Conservation (phyloP, 208 protist genomes). For the Wallacemonas sp. region DNA sequence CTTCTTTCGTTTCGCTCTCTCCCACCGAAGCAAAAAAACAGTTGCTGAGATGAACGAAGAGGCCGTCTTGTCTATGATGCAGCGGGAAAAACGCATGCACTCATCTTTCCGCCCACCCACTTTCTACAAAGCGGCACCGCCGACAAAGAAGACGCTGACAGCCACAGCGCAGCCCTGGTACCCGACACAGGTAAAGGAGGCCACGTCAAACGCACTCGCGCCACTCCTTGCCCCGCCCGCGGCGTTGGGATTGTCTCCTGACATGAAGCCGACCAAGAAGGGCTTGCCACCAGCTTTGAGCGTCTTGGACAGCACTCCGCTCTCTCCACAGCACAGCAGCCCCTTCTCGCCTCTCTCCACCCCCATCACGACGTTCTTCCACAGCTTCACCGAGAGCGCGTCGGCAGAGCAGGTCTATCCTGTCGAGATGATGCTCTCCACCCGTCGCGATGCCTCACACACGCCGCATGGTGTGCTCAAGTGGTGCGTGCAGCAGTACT, state of each 20-base stretch:
- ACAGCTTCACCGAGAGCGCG: slow-evolving; percentile 66
- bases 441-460: slow-evolving; percentile 77
- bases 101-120: slow-evolving; percentile 72
- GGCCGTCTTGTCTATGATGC: slow-evolving; percentile 44
- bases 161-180: slow-evolving; percentile 59
- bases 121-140: slow-evolving; percentile 34
- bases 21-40: not conserved
- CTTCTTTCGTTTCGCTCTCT: slow-evolving; percentile 13
- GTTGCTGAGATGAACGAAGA: slow-evolving; percentile 6
- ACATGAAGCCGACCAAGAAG: slow-evolving; percentile 27
- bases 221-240: slow-evolving; percentile 47
- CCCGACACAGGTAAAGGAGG: slow-evolving; percentile 23
- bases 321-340: slow-evolving; percentile 28
- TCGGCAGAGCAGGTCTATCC: slow-evolving; percentile 55
- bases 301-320: slow-evolving; percentile 10
- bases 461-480: slow-evolving; percentile 81
- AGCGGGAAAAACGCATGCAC: slow-evolving; percentile 51
- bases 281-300: slow-evolving; percentile 18
- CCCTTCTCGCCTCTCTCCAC: slow-evolving; percentile 62
- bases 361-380: slow-evolving; percentile 48
- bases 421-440: slow-evolving; percentile 79
- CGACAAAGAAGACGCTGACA: slow-evolving; percentile 47
- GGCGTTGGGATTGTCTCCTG: slow-evolving; percentile 59
- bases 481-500: slow-evolving; percentile 78
- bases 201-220: slow-evolving; percentile 19